A percentile compares a stretch with the other conserved stretches of the same genome.
Evolutionary conservation across 768 basidiomycete genomes (phyloP).

Genomic region (Russula abietina): DNA sequence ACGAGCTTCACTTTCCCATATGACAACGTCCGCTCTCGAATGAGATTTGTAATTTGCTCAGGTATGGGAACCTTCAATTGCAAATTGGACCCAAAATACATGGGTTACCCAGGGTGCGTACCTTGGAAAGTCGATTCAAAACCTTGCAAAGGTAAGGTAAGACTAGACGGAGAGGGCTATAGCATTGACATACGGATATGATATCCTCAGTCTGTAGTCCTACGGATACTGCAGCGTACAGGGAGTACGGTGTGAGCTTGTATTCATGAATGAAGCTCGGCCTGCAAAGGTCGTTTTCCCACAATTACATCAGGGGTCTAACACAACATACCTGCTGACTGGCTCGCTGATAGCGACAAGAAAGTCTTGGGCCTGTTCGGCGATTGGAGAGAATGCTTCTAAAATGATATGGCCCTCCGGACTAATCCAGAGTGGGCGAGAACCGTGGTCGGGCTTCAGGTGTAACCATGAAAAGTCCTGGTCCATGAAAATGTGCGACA

Average conservation of each 20-base stretch:
- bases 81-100: constrained; percentile 6
- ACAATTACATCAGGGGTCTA: constrained; percentile 30
- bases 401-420: constrained; percentile 91
- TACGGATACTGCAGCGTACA: constrained; percentile 98
- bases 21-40: constrained; percentile 88
- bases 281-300: constrained; percentile 39
- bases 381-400: constrained; percentile 96
- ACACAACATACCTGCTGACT: constrained; percentile 80
- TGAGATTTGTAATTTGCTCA: constrained; percentile 75
- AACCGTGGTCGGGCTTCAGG: constrained; percentile 85
- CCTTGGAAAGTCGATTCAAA: constrained; percentile 76
- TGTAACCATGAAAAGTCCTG: constrained; percentile 84
- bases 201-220: constrained; percentile 97
- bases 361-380: constrained; percentile 97
- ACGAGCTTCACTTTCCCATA: constrained; percentile 99
- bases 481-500: constrained; percentile 77
- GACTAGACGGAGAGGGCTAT: constrained; percentile 30
- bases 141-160: constrained; percentile 45
- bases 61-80: constrained; percentile 79
- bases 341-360: constrained; percentile 97
- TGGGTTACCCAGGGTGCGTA: constrained; percentile 29
- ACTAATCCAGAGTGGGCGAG: constrained; percentile 94
- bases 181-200: constrained; percentile 67
- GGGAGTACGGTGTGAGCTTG: constrained; percentile 94
- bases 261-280: constrained; percentile 99